These are phyloP conservation scores for Penicillium sp. DNA, from an alignment of 2,329 filamentous ascomycete genomes.

Conservation along the genomic window DNA sequence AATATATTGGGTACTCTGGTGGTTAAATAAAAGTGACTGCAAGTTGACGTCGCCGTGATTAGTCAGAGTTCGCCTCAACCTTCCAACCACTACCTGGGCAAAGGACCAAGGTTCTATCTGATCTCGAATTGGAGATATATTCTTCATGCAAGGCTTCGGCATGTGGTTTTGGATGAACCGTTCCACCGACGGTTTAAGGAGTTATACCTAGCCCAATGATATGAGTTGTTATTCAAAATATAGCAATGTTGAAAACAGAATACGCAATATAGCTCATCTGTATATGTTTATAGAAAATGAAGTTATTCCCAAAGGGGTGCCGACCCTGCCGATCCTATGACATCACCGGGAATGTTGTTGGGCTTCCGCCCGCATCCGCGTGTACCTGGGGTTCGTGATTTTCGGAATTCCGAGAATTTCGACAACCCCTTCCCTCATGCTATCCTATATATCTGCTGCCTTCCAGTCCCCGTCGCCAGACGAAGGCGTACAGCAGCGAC, in stretches of 20 bases:
- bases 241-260: too few species aligned
- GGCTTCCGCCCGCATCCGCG: constrained; percentile 9
- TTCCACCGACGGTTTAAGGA: too few species aligned
- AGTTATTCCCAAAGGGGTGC: neutral
- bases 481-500: constrained; percentile 24
- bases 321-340: constrained; percentile 4
- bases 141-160: too few species aligned
- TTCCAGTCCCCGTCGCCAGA: constrained; percentile 13
- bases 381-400: neutral
- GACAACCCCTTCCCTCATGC: constrained; percentile 11
- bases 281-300: neutral
- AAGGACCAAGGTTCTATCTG: neutral
- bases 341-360: neutral
- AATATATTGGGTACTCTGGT: neutral
- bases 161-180: too few species aligned
- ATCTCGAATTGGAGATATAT: neutral
- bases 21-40: neutral
- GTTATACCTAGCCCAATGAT: too few species aligned
- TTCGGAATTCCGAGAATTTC: neutral
- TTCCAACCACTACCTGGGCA: neutral
- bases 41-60: constrained; percentile 1
- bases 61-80: neutral
- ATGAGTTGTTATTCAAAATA: too few species aligned
- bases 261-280: too few species aligned
- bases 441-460: constrained; percentile 18